Conservation (phyloP, 2,329 filamentous ascomycete species). For the Paramyrothecium roridum region DNA sequence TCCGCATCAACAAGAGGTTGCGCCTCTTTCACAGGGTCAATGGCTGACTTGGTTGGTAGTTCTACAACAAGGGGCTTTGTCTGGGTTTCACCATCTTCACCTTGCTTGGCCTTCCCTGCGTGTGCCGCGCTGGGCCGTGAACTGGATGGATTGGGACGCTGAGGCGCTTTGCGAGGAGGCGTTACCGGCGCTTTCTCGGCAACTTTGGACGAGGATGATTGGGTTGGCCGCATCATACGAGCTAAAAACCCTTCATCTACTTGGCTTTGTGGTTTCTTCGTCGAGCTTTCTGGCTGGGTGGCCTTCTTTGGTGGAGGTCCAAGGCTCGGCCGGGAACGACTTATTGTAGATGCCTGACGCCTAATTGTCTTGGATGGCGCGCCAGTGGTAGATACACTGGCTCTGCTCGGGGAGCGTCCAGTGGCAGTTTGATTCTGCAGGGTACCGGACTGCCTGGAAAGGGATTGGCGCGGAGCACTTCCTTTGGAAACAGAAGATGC, state of each 20-base stretch:
- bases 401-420: conserved; percentile 43
- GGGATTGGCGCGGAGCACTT: conserved; percentile 17
- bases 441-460: conserved; percentile 26
- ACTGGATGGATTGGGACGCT: conserved; percentile 13
- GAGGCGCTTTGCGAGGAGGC: conserved; percentile 40
- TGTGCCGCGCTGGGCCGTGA: not conserved
- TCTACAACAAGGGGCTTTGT: not conserved
- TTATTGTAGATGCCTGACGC: conserved; percentile 42
- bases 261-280: conserved; percentile 46
- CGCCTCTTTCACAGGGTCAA: no score
- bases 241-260: conserved; percentile 71
- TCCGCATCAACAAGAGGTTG: no score
- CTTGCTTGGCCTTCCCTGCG: not conserved
- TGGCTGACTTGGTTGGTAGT: no score
- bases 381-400: conserved; percentile 32
- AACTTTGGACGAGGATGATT: conserved; percentile 64
- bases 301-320: conserved; percentile 57
- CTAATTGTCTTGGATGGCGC: conserved; percentile 29
- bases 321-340: conserved; percentile 47
- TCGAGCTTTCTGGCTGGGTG: conserved; percentile 18
- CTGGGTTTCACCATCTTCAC: not conserved
- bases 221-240: conserved; percentile 79
- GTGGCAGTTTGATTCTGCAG: conserved; percentile 26
- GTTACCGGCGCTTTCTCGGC: conserved; percentile 57
- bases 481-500: conserved; percentile 65